Base-by-base conservation (phyloP, 2,329 filamentous ascomycete genomes). In the Sporothrix sp. region DNA sequence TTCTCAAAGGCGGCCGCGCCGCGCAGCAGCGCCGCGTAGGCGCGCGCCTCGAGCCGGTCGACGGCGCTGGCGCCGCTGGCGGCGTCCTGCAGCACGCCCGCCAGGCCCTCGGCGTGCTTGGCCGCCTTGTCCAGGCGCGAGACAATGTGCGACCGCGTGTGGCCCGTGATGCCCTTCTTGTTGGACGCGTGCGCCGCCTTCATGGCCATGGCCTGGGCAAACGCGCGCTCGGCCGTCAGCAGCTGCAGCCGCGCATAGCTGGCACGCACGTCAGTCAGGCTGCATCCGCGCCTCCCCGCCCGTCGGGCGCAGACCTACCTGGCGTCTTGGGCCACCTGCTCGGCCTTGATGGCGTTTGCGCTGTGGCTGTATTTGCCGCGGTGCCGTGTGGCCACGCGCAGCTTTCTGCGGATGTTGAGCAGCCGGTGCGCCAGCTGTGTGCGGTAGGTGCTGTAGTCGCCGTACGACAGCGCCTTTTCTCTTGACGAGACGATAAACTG, bases 201-300 rank as follows among this genome's bases (percentile, higher is more conserved):
- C 76, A 96, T 88, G 63, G 85, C 82, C 89, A 97, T 94, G 52
- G 90, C 91, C 66, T 95, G 84, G 33, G 93, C 91, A 87, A 89
- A 97, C 47, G 90, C 87, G 57, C 93, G 80, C 71, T 98, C 93
- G 54, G 90, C 82, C 35, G 82, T 86, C 61, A 96, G 80, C 51
- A 98, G 75, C 28, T 91, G 74, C n/a, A 96, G 74, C 58, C 85
- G 76, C 44, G 83, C 78, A 68, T 82, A 87, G 66, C 87, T 94
- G 14, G 50, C n/a, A n/a, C n/a, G 54, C 35, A 56, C 50, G 33
- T 38, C 10, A 37, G n/a, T 21, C n/a, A n/a, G n/a, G n/a, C n/a
- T n/a, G n/a, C n/a, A n/a, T n/a, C n/a, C n/a, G n/a, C n/a, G n/a
- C n/a, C n/a, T n/a, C n/a, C n/a, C n/a, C n/a, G n/a, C n/a, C n/a